A percentile compares a stretch with the other conserved stretches of the same genome.
These are phyloP conservation scores for Seminavis robusta DNA, from an alignment of 108 stramenopile genomes.

Conservation along the genomic window DNA sequence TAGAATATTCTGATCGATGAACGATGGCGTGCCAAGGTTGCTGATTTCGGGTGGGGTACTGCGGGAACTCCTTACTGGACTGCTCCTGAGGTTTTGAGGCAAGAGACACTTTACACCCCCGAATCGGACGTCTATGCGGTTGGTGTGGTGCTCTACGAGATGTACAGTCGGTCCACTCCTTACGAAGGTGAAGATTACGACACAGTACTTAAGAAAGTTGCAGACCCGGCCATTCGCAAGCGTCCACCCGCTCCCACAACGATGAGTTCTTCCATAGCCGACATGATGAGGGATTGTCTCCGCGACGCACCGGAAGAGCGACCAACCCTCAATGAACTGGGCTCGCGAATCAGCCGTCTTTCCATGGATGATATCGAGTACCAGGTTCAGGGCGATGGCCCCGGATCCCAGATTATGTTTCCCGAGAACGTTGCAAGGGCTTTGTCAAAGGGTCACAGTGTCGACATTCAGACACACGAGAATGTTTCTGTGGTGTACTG, in stretches of 20 bases:
- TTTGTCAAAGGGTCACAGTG: conserved; percentile 5
- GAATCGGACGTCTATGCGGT: conserved; percentile 47
- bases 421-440: background rate
- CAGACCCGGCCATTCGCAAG: background rate
- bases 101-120: conserved; percentile 27
- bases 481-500: conserved; percentile 67
- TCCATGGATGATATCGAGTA: background rate
- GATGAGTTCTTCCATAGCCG: conserved; percentile 18
- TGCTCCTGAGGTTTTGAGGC: conserved; percentile 70
- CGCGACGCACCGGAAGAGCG: conserved; percentile 20
- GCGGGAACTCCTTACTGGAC: conserved; percentile 91
- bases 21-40: conserved; percentile 45
- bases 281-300: conserved; percentile 38
- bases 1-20: conserved; percentile 47
- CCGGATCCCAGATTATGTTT: too few relatives aligned
- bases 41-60: conserved; percentile 41
- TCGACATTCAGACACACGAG: conserved; percentile 22
- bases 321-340: conserved; percentile 6
- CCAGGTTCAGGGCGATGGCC: too few relatives aligned
- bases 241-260: conserved; percentile 7
- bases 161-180: conserved; percentile 34
- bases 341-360: background rate
- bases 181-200: conserved; percentile 19
- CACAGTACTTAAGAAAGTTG: background rate
- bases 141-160: conserved; percentile 35